phyloP scores from a whole-genome alignment of 192 early-diverging fungal species.

The Thamnidium elegans region DNA sequence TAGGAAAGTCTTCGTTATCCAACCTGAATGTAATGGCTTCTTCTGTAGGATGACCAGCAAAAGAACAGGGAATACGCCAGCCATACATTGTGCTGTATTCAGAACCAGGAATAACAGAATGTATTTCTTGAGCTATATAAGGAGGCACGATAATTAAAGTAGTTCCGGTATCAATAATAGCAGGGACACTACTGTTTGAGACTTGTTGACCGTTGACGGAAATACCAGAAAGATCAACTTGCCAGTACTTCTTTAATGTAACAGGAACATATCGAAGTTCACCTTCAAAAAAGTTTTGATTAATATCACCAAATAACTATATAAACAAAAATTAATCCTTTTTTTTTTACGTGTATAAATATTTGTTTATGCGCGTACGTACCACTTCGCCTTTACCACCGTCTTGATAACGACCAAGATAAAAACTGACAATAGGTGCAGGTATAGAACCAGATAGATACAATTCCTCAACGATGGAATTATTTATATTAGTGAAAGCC shows the following conservation, averaged over 20 bases:
- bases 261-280: conserved; percentile 52
- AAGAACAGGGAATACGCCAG: conserved; percentile 43
- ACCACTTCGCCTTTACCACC: conserved; percentile 46
- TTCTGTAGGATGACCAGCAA: background rate
- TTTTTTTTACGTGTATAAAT: background rate
- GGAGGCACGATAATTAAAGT: conserved; percentile 49
- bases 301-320: conserved; percentile 49
- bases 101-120: conserved; percentile 42
- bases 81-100: conserved; percentile 18
- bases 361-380: background rate
- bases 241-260: conserved; percentile 60
- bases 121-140: conserved; percentile 33
- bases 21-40: conserved; percentile 27
- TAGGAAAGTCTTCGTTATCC: conserved; percentile 22
- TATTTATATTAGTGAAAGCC: conserved; percentile 19
- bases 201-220: conserved; percentile 31
- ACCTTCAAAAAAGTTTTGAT: conserved; percentile 49
- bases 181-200: background rate
- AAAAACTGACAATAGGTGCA: conserved; percentile 27
- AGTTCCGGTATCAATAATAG: conserved; percentile 60
- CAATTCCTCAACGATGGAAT: conserved; percentile 20
- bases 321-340: conserved; percentile 6
- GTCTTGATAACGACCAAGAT: conserved; percentile 32
- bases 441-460: conserved; percentile 16
- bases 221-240: conserved; percentile 37